Conservation (phyloP, 1,139 yeast species). For the Chernovozyma aurita region DNA sequence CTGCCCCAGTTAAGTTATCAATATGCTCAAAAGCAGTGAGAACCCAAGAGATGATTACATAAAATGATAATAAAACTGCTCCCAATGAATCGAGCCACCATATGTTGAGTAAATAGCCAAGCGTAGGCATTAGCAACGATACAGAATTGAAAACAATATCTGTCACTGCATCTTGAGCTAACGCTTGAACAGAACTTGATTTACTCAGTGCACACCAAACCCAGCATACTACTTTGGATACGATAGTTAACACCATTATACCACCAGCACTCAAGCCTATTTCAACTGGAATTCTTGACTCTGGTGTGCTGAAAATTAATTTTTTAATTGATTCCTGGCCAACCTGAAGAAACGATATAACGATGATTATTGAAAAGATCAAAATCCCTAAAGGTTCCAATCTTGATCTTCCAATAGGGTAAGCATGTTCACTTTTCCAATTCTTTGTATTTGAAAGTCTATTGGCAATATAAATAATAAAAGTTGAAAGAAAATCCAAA, state of each 20-base stretch:
- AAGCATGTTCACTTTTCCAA: slow-evolving; percentile 42
- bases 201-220: slow-evolving; percentile 59
- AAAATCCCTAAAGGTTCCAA: slow-evolving; percentile 77
- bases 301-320: slow-evolving; percentile 26
- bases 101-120: slow-evolving; percentile 46
- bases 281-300: slow-evolving; percentile 34
- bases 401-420: slow-evolving; percentile 70
- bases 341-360: slow-evolving; percentile 69
- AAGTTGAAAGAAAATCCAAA: slow-evolving; percentile 69
- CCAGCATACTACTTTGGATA: slow-evolving; percentile 58
- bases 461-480: slow-evolving; percentile 65
- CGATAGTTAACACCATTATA: slow-evolving; percentile 63
- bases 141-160: slow-evolving; percentile 70
- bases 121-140: slow-evolving; percentile 64
- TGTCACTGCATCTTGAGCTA: slow-evolving; percentile 79
- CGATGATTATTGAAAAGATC: slow-evolving; percentile 67
- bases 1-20: slow-evolving; percentile 70
- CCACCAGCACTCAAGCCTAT: slow-evolving; percentile 51
- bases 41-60: slow-evolving; percentile 64
- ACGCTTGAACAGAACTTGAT: slow-evolving; percentile 70
- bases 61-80: slow-evolving; percentile 58
- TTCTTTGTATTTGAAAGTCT: slow-evolving; percentile 52
- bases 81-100: slow-evolving; percentile 78
- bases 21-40: slow-evolving; percentile 66
- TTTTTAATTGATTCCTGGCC: slow-evolving; percentile 56